phyloP scores from a whole-genome alignment of 2,329 filamentous ascomycete genomes.

The Venturia pyrina region DNA sequence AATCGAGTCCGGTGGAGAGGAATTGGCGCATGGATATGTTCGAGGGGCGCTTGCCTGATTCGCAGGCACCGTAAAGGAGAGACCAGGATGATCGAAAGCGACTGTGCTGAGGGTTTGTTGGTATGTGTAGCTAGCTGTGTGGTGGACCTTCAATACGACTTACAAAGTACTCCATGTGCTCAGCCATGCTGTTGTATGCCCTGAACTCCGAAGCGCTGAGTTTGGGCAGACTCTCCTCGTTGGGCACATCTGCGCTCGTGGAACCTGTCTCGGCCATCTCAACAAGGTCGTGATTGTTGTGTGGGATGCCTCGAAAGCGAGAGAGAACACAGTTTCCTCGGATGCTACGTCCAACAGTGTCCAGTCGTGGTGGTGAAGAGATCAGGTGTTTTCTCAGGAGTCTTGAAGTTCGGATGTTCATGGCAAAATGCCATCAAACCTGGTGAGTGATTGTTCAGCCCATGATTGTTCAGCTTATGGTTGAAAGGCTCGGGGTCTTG shows the following conservation, averaged over 20 bases:
- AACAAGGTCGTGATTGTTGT: neutral
- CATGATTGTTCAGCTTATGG: neutral
- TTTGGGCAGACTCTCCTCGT: conserved; percentile 43
- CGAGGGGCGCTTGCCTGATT: conserved; percentile 46
- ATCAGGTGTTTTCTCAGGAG: neutral
- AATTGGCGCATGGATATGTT: conserved; percentile 61
- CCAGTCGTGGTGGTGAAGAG: neutral
- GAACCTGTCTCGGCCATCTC: neutral
- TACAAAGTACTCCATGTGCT: conserved; percentile 66
- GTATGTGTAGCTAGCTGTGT: conserved; percentile 18
- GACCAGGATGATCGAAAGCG: conserved; percentile 70
- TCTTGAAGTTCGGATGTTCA: neutral
- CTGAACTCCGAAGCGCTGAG: conserved; percentile 58
- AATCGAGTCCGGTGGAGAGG: conserved; percentile 56
- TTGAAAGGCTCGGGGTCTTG: neutral
- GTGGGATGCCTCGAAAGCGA: neutral
- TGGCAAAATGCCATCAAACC: neutral
- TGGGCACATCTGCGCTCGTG: neutral
- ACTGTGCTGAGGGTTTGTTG: conserved; percentile 48
- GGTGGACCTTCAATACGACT: conserved; percentile 20
- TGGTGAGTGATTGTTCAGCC: neutral
- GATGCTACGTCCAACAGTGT: too few species aligned
- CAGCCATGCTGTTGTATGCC: conserved; percentile 62
- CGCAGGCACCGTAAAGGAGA: conserved; percentile 56
- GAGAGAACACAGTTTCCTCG: neutral